Evolutionary conservation across 202 grass and related monocot genomes (phyloP).

Genomic region (Panicum virgatum): DNA sequence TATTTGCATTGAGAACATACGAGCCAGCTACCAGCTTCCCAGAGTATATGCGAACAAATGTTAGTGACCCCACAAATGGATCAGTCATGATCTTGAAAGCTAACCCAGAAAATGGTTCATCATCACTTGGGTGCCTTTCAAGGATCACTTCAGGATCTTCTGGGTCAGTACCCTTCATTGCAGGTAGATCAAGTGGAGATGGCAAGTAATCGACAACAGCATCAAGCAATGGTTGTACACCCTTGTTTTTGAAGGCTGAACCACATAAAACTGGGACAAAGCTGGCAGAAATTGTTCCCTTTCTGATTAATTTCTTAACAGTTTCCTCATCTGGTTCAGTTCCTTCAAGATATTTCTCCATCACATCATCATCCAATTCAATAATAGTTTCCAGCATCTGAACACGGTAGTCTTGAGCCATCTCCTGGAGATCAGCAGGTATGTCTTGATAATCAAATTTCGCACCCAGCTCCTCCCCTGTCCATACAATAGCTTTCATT

Average conservation of each 20-base stretch:
- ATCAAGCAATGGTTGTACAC: conserved; percentile 95
- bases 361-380: conserved; percentile 81
- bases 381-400: conserved; percentile 90
- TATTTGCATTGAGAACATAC: conserved; percentile 96
- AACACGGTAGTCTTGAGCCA: conserved; percentile 71
- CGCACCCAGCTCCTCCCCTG: conserved; percentile 90
- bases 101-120: conserved; percentile 91
- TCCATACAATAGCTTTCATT: conserved; percentile 97
- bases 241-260: conserved; percentile 98
- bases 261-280: conserved; percentile 97
- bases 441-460: conserved; percentile 85
- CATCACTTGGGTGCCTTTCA: conserved; percentile 69
- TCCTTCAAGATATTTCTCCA: conserved; percentile 96
- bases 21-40: conserved; percentile 82
- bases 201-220: conserved; percentile 99
- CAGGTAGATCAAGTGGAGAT: conserved; percentile 79
- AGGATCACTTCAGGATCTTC: conserved; percentile 73
- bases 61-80: conserved; percentile 92
- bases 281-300: conserved; percentile 71
- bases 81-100: conserved; percentile 99
- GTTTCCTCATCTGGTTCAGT: conserved; percentile 81
- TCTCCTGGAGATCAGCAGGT: conserved; percentile 79
- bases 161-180: conserved; percentile 89
- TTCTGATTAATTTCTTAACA: conserved; percentile 86
- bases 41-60: conserved; percentile 95